Evolutionary conservation across 1,284 basidiomycete genomes (phyloP), one percentile per base, ranked within the genome.

Genomic region (Testicularia cyperi): DNA sequence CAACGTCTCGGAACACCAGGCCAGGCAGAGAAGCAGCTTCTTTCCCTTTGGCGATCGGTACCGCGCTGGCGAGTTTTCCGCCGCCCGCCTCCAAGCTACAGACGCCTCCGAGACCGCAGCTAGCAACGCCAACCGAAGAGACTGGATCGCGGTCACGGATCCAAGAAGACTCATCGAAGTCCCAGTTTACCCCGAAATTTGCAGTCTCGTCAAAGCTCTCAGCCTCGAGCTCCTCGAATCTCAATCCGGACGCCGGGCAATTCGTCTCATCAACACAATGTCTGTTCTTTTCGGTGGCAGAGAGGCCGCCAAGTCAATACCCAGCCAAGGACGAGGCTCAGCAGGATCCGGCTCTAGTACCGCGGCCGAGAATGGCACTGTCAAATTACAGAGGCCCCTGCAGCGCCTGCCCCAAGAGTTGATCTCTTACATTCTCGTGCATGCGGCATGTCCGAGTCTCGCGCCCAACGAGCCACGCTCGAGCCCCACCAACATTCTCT

Each of bases 141-240:
- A 63, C 31, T 63, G 60, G 60, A 53, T 63, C 21, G 60, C 60
- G 4, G 48, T 63, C 12, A 57, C 60, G 8, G 53, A 63, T 32
- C 53, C 60, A 7, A 29, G 26, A 4, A 27, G 41, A n/a, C 33
- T 38, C 16, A 47, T 63, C 24, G 60, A 63, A 31, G 53, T 63
- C 2, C 48, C 48, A 0, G 47, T 53, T 13, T 57, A 49, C 21
- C 60, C 60, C 3, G 40, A 49, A 22, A 44, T 63, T 15, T 37
- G 35, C 20, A 52, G 60, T 13, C 9, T 57, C 20, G 43, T 56
- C 24, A 33, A 38, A 26, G 53, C 47, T 13, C 22, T 63, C 15
- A 43, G 39, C 6, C 36, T 43, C 42, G 53, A 57, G 23, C 38
- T 54, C 12, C 36, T 52, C 14, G 48, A 56, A 15, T 53, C 49